These are phyloP conservation scores for Arthrobotrys iridis DNA, from an alignment of 2,329 filamentous ascomycete species.

Conservation along the genomic window DNA sequence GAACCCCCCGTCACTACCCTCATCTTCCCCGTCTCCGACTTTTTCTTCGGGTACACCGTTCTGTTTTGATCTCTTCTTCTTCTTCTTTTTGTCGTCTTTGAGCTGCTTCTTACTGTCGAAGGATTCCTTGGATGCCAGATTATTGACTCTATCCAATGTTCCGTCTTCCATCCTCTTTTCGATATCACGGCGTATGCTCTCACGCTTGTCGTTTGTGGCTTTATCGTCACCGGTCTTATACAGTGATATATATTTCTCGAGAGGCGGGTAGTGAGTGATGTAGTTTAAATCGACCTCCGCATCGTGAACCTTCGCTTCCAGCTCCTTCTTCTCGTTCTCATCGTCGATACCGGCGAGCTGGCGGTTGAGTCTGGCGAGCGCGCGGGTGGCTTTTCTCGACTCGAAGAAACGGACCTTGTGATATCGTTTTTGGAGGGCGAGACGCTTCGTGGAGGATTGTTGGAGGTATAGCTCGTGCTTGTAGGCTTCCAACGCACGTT, in stretches of 20 bases:
- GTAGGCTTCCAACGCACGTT: conserved; percentile 76
- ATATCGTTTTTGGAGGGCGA: conserved; percentile 79
- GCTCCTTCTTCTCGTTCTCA: conserved; percentile 74
- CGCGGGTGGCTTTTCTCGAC: conserved; percentile 45
- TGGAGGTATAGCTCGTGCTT: conserved; percentile 71
- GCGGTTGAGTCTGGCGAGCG: conserved; percentile 19
- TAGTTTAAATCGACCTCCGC: conserved; percentile 81
- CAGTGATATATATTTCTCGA: conserved; percentile 73
- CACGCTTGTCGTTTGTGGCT: conserved; percentile 59
- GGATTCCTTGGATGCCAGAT: conserved; percentile 10
- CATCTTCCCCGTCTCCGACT: conserved; percentile 46
- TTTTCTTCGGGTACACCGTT: conserved; percentile 43
- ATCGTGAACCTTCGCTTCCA: conserved; percentile 71
- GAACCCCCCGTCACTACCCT: conserved; percentile 55
- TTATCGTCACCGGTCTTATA: conserved; percentile 59
- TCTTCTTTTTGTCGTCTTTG: background rate
- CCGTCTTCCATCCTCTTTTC: conserved; percentile 54
- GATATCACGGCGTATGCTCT: conserved; percentile 54
- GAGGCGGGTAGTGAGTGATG: conserved; percentile 75
- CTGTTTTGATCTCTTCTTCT: too few species aligned
- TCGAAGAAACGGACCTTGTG: conserved; percentile 86
- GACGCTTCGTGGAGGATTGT: conserved; percentile 70
- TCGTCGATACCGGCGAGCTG: conserved; percentile 60
- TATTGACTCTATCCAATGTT: conserved; percentile 55
- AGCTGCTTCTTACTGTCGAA: conserved; percentile 1